These are phyloP conservation scores for Sonneratia alba DNA, from an alignment of 345 rosid genomes.

Conservation along the genomic window DNA sequence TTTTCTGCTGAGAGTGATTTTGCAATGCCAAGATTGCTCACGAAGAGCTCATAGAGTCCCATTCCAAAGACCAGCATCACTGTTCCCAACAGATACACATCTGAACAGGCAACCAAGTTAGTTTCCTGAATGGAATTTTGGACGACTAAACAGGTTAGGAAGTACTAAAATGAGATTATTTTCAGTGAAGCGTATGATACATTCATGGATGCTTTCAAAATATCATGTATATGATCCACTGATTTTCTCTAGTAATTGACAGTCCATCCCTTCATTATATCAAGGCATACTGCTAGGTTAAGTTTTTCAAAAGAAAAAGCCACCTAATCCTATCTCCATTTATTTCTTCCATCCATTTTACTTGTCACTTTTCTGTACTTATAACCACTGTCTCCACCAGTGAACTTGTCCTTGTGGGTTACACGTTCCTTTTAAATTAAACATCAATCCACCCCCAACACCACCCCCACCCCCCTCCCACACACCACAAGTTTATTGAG, in stretches of 20 bases:
- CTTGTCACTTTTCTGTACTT: neutral
- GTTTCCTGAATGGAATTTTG: neutral
- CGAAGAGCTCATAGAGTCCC: constrained; percentile 93
- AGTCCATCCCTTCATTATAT: neutral
- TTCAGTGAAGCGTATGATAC: neutral
- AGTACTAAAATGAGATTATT: neutral
- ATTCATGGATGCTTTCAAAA: neutral
- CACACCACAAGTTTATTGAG: neutral
- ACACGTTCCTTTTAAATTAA: neutral
- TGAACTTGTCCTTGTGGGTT: neutral
- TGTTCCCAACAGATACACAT: constrained; percentile 84
- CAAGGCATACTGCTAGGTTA: neutral
- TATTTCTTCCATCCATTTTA: neutral
- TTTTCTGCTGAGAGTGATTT: constrained; percentile 28
- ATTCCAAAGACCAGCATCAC: constrained; percentile 93
- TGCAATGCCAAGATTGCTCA: constrained; percentile 62
- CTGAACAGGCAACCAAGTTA: constrained; percentile 26
- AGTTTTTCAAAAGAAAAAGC: neutral
- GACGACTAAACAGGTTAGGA: neutral
- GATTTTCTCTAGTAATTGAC: too few relatives aligned
- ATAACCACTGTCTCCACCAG: neutral
- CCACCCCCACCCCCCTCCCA: too few relatives aligned
- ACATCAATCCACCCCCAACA: too few relatives aligned
- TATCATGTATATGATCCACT: neutral
- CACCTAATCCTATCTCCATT: neutral